phyloP scores from a whole-genome alignment of 1,284 basidiomycete genomes.

The Cutaneotrichosporon dermatis region DNA sequence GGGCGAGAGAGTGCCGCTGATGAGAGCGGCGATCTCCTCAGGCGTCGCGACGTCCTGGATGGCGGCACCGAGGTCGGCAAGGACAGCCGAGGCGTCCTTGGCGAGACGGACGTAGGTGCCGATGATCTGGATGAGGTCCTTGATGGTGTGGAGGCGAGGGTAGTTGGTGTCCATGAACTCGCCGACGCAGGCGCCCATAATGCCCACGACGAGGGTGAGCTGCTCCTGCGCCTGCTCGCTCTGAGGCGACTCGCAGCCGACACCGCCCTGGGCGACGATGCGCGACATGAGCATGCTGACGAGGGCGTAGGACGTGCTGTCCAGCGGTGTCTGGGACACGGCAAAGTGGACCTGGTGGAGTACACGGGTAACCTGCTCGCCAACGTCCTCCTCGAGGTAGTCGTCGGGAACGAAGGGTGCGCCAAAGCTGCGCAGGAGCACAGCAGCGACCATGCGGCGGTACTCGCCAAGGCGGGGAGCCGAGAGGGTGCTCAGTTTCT shows the following conservation, averaged over 20 bases:
- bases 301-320: slow-evolving; percentile 79
- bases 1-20: slow-evolving; percentile 73
- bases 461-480: slow-evolving; percentile 67
- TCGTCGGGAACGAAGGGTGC: slow-evolving; percentile 67
- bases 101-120: slow-evolving; percentile 73
- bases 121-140: slow-evolving; percentile 70
- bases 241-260: slow-evolving; percentile 57
- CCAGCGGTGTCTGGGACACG: slow-evolving; percentile 76
- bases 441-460: slow-evolving; percentile 69
- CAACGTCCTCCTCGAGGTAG: slow-evolving; percentile 58
- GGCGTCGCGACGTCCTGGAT: slow-evolving; percentile 63
- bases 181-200: slow-evolving; percentile 78
- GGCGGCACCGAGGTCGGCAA: slow-evolving; percentile 78
- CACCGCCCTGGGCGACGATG: slow-evolving; percentile 68
- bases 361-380: slow-evolving; percentile 75
- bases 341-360: slow-evolving; percentile 80
- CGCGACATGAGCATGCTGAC: slow-evolving; percentile 69
- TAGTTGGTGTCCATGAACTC: slow-evolving; percentile 69
- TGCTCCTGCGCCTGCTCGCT: slow-evolving; percentile 79
- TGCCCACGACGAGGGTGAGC: slow-evolving; percentile 73
- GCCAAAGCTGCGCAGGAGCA: slow-evolving; percentile 68
- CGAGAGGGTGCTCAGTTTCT: slow-evolving; percentile 30
- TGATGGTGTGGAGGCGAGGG: slow-evolving; percentile 67
- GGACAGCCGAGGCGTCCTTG: slow-evolving; percentile 77
- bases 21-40: slow-evolving; percentile 63